Evolutionary conservation across 306 rosid species (phyloP).

Genomic region (Macrotyloma uniflorum): DNA sequence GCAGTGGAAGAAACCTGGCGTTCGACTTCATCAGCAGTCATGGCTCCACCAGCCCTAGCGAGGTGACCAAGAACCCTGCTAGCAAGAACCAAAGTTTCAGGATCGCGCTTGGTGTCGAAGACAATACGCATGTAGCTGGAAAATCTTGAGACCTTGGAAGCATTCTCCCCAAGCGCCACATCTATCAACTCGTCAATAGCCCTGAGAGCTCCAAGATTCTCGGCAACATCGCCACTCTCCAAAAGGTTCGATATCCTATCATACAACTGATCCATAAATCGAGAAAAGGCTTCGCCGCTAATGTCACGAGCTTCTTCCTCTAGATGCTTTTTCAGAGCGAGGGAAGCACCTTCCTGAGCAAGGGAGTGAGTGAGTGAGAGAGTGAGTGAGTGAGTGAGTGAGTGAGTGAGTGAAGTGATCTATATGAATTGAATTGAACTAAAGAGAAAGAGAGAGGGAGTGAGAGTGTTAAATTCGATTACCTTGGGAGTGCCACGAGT

Average conservation of each 20-base stretch:
- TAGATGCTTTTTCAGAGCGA: constrained; percentile 78
- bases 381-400: not conserved
- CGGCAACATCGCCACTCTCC: constrained; percentile 81
- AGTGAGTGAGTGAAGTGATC: not conserved
- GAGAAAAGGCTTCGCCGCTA: constrained; percentile 87
- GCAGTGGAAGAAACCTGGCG: constrained; percentile 62
- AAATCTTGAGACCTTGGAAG: constrained; percentile 87
- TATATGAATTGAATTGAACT: not conserved
- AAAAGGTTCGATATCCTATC: constrained; percentile 78
- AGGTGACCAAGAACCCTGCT: constrained; percentile 96
- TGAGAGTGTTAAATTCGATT: not conserved
- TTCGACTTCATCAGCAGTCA: constrained; percentile 98
- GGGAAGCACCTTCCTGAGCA: constrained; percentile 77
- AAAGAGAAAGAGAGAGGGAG: not conserved
- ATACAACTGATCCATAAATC: constrained; percentile 94
- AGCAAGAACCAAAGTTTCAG: constrained; percentile 86
- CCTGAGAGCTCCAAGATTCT: constrained; percentile 90
- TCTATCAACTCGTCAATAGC: constrained; percentile 96
- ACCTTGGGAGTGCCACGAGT: constrained; percentile 88
- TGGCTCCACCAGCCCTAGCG: constrained; percentile 97
- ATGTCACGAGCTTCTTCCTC: constrained; percentile 98
- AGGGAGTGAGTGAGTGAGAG: not conserved
- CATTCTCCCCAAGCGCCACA: constrained; percentile 94
- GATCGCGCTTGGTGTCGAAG: constrained; percentile 87
- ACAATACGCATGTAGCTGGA: constrained; percentile 83